A percentile compares a stretch with the other conserved stretches of the same genome.
phyloP scores from a whole-genome alignment of 1,284 basidiomycete species.

The Tilletia caries region DNA sequence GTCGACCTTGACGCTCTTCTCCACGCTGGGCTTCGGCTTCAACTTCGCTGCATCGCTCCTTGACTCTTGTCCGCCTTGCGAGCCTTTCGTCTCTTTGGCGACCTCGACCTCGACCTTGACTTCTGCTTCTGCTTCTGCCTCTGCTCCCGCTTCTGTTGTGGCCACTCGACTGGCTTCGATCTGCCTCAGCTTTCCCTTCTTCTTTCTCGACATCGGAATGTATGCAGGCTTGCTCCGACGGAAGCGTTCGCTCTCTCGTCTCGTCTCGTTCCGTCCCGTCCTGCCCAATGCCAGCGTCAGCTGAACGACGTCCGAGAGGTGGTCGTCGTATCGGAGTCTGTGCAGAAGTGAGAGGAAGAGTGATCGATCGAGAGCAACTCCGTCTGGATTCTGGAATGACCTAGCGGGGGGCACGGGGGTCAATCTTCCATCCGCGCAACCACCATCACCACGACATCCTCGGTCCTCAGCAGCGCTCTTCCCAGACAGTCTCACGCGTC shows the following conservation, averaged over 20 bases:
- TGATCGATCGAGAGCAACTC: too few species aligned
- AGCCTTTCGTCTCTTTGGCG: background rate
- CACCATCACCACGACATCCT: background rate
- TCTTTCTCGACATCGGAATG: constrained; percentile 8
- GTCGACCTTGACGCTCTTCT: background rate
- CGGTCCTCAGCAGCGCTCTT: too few species aligned
- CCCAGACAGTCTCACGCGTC: too few species aligned
- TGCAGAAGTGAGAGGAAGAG: too few species aligned
- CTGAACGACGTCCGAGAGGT: too few species aligned
- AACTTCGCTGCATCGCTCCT: background rate
- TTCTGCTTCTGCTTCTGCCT: background rate
- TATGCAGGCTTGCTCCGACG: too few species aligned
- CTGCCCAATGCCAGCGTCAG: too few species aligned
- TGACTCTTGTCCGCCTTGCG: background rate
- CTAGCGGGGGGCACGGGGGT: too few species aligned
- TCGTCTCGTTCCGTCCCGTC: too few species aligned
- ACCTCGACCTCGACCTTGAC: background rate
- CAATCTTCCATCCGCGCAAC: background rate
- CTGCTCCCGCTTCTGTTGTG: background rate
- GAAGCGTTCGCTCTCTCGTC: too few species aligned
- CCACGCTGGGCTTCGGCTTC: background rate
- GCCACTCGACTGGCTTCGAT: background rate
- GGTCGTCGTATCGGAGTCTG: too few species aligned
- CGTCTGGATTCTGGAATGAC: too few species aligned
- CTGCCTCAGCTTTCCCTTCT: constrained; percentile 10